phyloP scores from a whole-genome alignment of 148 eudicot species.

The Fagopyrum tataricum region DNA sequence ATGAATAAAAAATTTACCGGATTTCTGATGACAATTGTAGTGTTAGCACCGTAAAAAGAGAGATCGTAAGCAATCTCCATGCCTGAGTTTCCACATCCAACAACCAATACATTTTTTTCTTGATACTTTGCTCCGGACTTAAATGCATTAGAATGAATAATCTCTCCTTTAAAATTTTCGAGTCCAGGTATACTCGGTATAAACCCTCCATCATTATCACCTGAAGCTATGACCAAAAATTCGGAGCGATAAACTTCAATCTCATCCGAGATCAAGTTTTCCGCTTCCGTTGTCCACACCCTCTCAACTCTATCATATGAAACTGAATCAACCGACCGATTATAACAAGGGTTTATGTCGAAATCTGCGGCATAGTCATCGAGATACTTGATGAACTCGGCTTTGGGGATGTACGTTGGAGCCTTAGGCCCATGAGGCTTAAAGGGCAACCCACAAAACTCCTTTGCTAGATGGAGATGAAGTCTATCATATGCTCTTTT shows the following conservation, averaged over 20 bases:
- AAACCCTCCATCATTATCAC: constrained; percentile 27
- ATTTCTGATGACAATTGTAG: constrained; percentile 33
- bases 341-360: constrained; percentile 25
- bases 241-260: constrained; percentile 15
- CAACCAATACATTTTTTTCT: constrained; percentile 28
- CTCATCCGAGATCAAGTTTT: not conserved
- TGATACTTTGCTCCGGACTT: constrained; percentile 23
- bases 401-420: constrained; percentile 27
- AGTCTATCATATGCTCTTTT: constrained; percentile 43
- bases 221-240: constrained; percentile 33
- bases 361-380: constrained; percentile 36
- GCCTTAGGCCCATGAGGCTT: constrained; percentile 20
- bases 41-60: constrained; percentile 25
- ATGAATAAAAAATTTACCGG: constrained; percentile 28
- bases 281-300: constrained; percentile 28
- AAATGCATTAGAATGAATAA: constrained; percentile 32
- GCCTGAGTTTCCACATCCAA: constrained; percentile 44
- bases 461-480: constrained; percentile 44
- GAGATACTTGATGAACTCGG: constrained; percentile 31
- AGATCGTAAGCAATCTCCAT: constrained; percentile 47
- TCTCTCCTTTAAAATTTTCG: constrained; percentile 21
- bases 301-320: constrained; percentile 13
- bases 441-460: constrained; percentile 31
- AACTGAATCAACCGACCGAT: constrained; percentile 23
- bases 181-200: constrained; percentile 29